Percentiles rank a stretch among this genome's conserved stretches.
These are phyloP conservation scores for Penicillium decumbens DNA, from an alignment of 2,329 filamentous ascomycete species.

Conservation along the genomic window DNA sequence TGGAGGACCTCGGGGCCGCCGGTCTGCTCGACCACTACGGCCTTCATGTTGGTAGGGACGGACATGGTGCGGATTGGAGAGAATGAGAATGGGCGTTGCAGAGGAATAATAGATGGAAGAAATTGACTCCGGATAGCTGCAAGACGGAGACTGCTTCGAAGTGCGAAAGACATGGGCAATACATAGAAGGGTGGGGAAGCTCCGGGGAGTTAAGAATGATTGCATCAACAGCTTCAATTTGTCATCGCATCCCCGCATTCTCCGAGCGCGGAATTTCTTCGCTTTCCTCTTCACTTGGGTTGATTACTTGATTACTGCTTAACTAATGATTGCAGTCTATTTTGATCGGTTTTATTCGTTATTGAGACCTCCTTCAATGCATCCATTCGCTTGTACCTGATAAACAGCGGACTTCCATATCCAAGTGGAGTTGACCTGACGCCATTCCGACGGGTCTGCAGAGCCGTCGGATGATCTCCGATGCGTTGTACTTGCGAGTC, in stretches of 20 bases:
- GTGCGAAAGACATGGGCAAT: conserved; percentile 13
- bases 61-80: conserved; percentile 40
- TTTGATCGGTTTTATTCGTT: no score
- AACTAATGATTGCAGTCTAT: background rate
- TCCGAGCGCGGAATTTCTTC: conserved; percentile 5
- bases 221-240: conserved; percentile 11
- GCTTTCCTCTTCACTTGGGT: background rate
- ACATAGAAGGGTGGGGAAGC: background rate
- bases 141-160: conserved; percentile 13
- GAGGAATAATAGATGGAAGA: background rate
- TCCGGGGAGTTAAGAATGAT: background rate
- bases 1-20: conserved; percentile 69
- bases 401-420: background rate
- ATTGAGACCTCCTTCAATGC: background rate
- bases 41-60: conserved; percentile 66
- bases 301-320: background rate
- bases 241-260: conserved; percentile 18
- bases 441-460: background rate
- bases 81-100: background rate
- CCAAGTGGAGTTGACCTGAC: background rate
- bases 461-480: background rate
- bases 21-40: conserved; percentile 65
- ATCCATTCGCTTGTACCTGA: background rate
- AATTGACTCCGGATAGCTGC: conserved; percentile 13
- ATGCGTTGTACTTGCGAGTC: background rate